A percentile compares a stretch with the other conserved stretches of the same genome.
Evolutionary conservation across 257 asterid species (phyloP).

Genomic region (Thymus mandschuricus): DNA sequence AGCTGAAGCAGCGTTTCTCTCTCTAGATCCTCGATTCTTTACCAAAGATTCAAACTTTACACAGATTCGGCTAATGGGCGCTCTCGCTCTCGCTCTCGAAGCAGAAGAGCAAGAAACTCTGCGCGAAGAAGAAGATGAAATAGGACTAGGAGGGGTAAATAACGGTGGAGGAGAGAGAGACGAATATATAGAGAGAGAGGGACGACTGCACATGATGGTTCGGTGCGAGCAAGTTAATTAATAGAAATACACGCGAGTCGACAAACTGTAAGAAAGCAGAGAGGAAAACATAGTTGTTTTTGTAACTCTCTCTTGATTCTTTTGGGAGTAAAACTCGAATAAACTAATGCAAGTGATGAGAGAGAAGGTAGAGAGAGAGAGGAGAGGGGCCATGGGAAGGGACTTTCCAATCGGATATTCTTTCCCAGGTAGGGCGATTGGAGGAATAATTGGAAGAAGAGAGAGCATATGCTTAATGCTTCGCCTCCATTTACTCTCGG

Average conservation of each 20-base stretch:
- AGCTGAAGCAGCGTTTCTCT: slow-evolving; percentile 46
- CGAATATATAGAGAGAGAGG: slow-evolving; percentile 53
- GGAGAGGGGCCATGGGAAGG: slow-evolving; percentile 39
- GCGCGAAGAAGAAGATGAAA: slow-evolving; percentile 21
- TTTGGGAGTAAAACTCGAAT: slow-evolving; percentile 21
- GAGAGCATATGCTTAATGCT: slow-evolving; percentile 48
- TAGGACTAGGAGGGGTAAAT: slow-evolving; percentile 7
- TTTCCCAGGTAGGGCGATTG: slow-evolving; percentile 17
- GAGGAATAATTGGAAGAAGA: slow-evolving; percentile 34
- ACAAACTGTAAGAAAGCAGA: slow-evolving; percentile 13
- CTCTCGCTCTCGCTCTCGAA: slow-evolving; percentile 32
- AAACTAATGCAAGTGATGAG: slow-evolving; percentile 21
- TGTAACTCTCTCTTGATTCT: slow-evolving; percentile 34
- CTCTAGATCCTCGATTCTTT: slow-evolving; percentile 28
- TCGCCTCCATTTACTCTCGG: slow-evolving; percentile 15
- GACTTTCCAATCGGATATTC: slow-evolving; percentile 47
- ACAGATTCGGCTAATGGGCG: slow-evolving; percentile 43
- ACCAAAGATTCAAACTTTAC: slow-evolving; percentile 41
- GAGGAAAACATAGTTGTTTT: neutral
- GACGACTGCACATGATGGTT: slow-evolving; percentile 41
- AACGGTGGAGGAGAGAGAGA: slow-evolving; percentile 49
- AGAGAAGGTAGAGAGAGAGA: slow-evolving; percentile 23
- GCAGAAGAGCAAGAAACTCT: slow-evolving; percentile 34
- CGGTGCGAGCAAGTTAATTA: slow-evolving; percentile 31
- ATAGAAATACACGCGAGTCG: neutral